A percentile compares a stretch with the other conserved stretches of the same genome.
Conservation (phyloP, 2,329 filamentous ascomycete genomes). For the Calonectria honghensis region DNA sequence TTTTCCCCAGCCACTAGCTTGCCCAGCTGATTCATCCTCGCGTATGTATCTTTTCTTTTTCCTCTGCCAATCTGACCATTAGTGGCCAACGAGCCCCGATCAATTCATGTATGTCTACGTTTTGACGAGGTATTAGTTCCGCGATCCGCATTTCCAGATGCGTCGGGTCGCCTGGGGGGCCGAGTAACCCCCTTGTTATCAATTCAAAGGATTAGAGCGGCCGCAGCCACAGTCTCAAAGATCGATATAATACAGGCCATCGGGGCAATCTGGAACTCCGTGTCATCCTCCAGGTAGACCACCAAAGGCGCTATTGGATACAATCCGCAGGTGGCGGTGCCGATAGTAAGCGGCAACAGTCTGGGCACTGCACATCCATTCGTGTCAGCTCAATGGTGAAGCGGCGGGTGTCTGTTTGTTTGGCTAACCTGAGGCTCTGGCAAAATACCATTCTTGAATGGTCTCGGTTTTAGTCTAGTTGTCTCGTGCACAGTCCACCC, state of each 20-base stretch:
- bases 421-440: background rate
- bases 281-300: too few species aligned
- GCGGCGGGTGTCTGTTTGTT: background rate
- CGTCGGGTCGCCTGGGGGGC: background rate
- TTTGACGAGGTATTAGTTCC: background rate
- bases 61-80: background rate
- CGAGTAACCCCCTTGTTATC: background rate
- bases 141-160: background rate
- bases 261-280: background rate
- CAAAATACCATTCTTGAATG: background rate
- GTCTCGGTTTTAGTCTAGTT: constrained; percentile 10
- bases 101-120: constrained; percentile 4
- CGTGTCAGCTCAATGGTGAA: background rate
- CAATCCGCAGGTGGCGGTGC: constrained; percentile 1
- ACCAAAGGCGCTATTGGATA: background rate
- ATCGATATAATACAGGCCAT: background rate
- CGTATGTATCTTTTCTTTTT: background rate
- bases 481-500: constrained; percentile 13
- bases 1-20: constrained; percentile 15
- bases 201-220: too few species aligned
- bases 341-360: too few species aligned
- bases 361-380: background rate
- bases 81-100: background rate
- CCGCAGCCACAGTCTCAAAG: background rate
- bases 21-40: constrained; percentile 18